Conservation (phyloP, 306 rosid species). For the Phaseolus lunatus region DNA sequence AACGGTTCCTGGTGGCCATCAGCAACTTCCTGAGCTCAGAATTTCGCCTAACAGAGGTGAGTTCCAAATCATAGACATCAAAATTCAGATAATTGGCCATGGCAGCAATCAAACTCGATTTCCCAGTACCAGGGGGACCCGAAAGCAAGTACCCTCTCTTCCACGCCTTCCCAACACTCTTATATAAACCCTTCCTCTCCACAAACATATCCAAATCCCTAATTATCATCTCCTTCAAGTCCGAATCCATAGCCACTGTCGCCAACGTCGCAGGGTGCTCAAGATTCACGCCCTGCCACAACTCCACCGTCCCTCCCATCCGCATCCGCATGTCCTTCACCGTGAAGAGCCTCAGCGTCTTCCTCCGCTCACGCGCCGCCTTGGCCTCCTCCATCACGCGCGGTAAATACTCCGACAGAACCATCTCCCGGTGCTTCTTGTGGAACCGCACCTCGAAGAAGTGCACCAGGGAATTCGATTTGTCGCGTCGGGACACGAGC, state of each 20-base stretch:
- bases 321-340: neutral
- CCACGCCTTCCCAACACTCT: conserved; percentile 57
- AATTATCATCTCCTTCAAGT: conserved; percentile 40
- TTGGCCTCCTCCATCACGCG: conserved; percentile 44
- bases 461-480: conserved; percentile 2
- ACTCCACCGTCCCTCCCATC: neutral
- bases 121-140: conserved; percentile 55
- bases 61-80: conserved; percentile 51
- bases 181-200: conserved; percentile 44
- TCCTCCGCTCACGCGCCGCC: conserved; percentile 35
- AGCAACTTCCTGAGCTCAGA: conserved; percentile 42
- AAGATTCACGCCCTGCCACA: conserved; percentile 44
- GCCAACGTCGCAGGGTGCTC: conserved; percentile 48
- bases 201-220: conserved; percentile 45
- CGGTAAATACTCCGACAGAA: conserved; percentile 38
- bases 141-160: conserved; percentile 51
- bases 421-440: conserved; percentile 43
- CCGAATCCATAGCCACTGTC: conserved; percentile 47
- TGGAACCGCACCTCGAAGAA: conserved; percentile 46
- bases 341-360: conserved; percentile 47
- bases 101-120: conserved; percentile 52
- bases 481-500: conserved; percentile 25
- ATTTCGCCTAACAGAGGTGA: conserved; percentile 37
- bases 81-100: conserved; percentile 50
- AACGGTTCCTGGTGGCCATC: conserved; percentile 37